phyloP scores from a whole-genome alignment of 192 early-diverging fungal species.

The Pilobolus umbonatus region DNA sequence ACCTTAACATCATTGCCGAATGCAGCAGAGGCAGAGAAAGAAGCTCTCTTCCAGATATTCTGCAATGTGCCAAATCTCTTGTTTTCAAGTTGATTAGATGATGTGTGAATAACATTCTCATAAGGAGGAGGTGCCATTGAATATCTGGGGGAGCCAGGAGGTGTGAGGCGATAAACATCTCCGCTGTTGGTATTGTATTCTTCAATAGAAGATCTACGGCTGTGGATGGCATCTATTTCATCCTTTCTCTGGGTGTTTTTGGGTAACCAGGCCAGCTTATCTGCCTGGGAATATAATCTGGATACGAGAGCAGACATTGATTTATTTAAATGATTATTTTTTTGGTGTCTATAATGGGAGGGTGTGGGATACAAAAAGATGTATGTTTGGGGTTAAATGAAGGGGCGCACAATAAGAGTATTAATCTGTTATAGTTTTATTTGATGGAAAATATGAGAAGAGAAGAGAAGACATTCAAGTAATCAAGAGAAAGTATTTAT shows the following conservation, averaged over 20 bases:
- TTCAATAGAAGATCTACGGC: not conserved
- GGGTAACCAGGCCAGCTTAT: conserved; percentile 10
- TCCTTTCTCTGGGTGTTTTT: not conserved
- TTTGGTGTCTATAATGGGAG: too few species aligned
- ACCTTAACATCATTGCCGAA: not conserved
- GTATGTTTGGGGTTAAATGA: too few species aligned
- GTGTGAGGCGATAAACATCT: not conserved
- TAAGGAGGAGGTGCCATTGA: conserved; percentile 16
- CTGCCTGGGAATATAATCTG: conserved; percentile 1
- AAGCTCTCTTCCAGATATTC: conserved; percentile 8
- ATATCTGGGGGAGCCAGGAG: conserved; percentile 5
- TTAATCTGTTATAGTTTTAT: too few species aligned
- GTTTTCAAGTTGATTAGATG: not conserved
- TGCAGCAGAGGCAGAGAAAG: not conserved
- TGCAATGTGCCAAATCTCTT: not conserved
- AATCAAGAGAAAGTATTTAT: too few species aligned
- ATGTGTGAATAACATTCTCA: conserved; percentile 1
- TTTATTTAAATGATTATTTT: not conserved
- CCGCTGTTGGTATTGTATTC: not conserved
- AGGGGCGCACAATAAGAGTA: too few species aligned
- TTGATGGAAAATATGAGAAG: too few species aligned
- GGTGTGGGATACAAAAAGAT: too few species aligned
- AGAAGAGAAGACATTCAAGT: too few species aligned
- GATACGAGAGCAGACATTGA: conserved; percentile 10
- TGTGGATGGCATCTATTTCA: not conserved